Base-by-base conservation (phyloP, 306 rosid genomes). In the Castanopsis chinensis region DNA sequence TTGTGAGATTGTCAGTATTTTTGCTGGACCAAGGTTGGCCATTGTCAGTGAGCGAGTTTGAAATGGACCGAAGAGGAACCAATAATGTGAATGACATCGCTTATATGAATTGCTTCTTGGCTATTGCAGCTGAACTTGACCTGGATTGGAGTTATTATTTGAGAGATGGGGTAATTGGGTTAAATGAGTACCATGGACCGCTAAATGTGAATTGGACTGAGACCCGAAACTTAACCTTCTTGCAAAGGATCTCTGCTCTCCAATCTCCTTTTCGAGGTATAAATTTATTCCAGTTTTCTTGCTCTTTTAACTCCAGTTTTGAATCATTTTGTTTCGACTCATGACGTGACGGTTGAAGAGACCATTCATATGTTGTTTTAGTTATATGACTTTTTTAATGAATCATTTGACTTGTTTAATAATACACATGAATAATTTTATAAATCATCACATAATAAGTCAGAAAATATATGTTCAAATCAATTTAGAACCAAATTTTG, bases 241-340 rank as follows among this genome's bases (percentile, higher is more conserved):
- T 90, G 17, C 79, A 83, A 23, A 88, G 85, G 82, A 85, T 92
- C 54, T 70, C 92, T 59, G 82, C 82, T 73, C 78, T 95, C 10
- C 99, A 95, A 76, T 80, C 87, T 73, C 97, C 98, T 33, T 89
- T 91, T 68, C 93, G 69, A 92, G 99, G 97, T 92, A 87, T 57
- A 28, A 12, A 15, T 2, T 5, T 1, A 4, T 76, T 53, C 51
- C 7, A 41, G 15, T 43, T 18, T 72, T 8, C 32, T 1, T 49
- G 17, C 45, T 41, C 45, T 41, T 41, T 37, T 41, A 2, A 41
- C 45, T 2, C 45, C 45, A 41, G 45, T 41, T 41, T 41, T 2
- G 1, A 41, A 41, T 41, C 3, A 41, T 41, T 3, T 41, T 41
- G 45, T 1, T 41, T 41, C 1, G 3, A 41, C 12, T 41, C 12